Evolutionary conservation across 2,329 filamentous ascomycete species (phyloP), one percentile per base, ranked within the genome.

Genomic region (Monilinia aucupariae): DNA sequence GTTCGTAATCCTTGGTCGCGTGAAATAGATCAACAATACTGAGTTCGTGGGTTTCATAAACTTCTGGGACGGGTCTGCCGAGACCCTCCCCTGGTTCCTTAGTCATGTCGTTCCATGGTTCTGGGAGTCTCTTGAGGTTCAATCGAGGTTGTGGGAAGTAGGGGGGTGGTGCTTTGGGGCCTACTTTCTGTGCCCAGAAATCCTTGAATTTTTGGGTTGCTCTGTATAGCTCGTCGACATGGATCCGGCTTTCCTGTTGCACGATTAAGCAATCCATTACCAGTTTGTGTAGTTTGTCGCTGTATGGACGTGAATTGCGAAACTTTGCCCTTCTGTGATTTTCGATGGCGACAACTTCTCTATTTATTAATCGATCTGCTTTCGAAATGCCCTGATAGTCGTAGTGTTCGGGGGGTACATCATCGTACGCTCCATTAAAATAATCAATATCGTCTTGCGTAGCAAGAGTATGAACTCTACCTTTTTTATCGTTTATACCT

Each of bases 221-320:
- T 20, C 9, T n/a, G n/a, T 58, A 58, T 25, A 58, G 13, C 12
- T 58, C 41, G 7, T 58, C 13, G 13, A 58, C 13, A 20, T 47
- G 27, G 4, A 58, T 58, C 20, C 54, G 54, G 6, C 20, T 30
- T 30, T 58, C 54, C 27, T 30, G 20, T 48, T 58, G 54, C 4
- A 58, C n/a, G 30, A 58, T 58, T 17, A 58, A 32, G 25, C 54
- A 58, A 48, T 58, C 54, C 54, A 58, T 58, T 4, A 47, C 41
- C n/a, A 34, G 15, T 58, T 58, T 58, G 13, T 58, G 27, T 17
- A 58, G 13, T 1, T 8, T 1, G 1, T 47, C 54, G 13, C 54
- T 58, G 9, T 58, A 58, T 27, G 17, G 1, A 1, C 30, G 41
- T 0, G 22, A 3, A 2, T 12, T 4, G 6, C 54, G 54, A 34